Conservation (phyloP, 2,329 filamentous ascomycete species). For the Colletotrichum truncatum region DNA sequence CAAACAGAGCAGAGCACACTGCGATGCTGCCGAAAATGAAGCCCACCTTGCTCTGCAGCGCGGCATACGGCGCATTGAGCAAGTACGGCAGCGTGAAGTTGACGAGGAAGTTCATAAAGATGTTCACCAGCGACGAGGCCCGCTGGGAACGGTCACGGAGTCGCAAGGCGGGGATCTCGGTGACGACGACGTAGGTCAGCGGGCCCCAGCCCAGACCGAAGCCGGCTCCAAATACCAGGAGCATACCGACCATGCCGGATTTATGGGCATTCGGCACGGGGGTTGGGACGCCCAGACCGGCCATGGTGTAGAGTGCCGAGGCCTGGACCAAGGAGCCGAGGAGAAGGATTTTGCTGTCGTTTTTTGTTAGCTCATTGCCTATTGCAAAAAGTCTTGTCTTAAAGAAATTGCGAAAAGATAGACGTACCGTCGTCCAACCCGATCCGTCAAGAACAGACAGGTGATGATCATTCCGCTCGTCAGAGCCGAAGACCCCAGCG, state of each 20-base stretch:
- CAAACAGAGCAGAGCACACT: slow-evolving; percentile 29
- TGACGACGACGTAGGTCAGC: slow-evolving; percentile 43
- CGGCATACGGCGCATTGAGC: slow-evolving; percentile 29
- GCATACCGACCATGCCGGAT: slow-evolving; percentile 43
- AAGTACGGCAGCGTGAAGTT: slow-evolving; percentile 33
- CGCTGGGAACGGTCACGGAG: slow-evolving; percentile 20
- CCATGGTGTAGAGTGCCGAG: slow-evolving; percentile 25
- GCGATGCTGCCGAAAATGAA: slow-evolving; percentile 33
- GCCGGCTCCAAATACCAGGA: slow-evolving; percentile 42
- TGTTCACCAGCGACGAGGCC: slow-evolving; percentile 31
- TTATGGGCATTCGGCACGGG: slow-evolving; percentile 31
- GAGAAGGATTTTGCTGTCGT: neutral
- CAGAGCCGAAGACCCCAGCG: slow-evolving; percentile 20
- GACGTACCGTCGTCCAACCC: slow-evolving; percentile 16
- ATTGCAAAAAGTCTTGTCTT: no score
- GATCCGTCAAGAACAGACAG: slow-evolving; percentile 16
- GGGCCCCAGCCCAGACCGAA: slow-evolving; percentile 46
- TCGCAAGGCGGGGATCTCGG: slow-evolving; percentile 40
- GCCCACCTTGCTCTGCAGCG: slow-evolving; percentile 29
- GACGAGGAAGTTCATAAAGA: slow-evolving; percentile 32
- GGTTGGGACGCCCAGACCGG: slow-evolving; percentile 28
- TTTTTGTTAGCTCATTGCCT: neutral
- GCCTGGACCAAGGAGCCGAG: slow-evolving; percentile 1
- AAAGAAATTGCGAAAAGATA: no score
- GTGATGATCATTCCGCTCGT: slow-evolving; percentile 2